Base-by-base conservation (phyloP, 306 rosid species). In the Fragaria vesca region DNA sequence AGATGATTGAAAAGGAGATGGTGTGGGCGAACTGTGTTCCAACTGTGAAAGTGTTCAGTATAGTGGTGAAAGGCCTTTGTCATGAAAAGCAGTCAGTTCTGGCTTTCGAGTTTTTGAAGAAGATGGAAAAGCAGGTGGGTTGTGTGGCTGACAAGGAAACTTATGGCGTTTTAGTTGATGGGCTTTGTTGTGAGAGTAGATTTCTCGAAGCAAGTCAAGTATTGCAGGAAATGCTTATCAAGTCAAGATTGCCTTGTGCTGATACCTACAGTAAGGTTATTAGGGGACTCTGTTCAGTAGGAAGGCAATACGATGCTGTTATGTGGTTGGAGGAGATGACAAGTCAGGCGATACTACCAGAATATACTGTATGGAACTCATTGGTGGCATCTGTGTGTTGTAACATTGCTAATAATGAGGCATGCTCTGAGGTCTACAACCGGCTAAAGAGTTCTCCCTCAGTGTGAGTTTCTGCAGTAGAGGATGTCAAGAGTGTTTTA, bases 291-390 rank as follows among this genome's bases (percentile, higher is more conserved):
- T 86, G 87, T 57, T 78, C 83, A 26, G 34, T 83, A 40, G 78
- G 84, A 1, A 81, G 71, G 78, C 79, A 66, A 12, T 86, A 86
- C 54, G 81, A 86, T 71, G 87, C 77, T 48, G 81, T 75, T 20
- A 78, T 83, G 78, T 86, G 83, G 77, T 15, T 83, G 68, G 83
- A 86, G 73, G 89, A 86, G 78, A 86, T 86, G 85, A 34, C 66
- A 12, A 83, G 79, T 63, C 81, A 50, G 72, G 81, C 83, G 34
- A 77, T 69, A 26, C 66, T 69, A 52, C 89, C 87, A 2, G 55
- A 78, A 12, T 67, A 58, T 54, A 50, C 74, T 26, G 74, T 78
- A 24, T 86, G 89, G 89, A 86, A 61, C 66, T 69, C 81, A 16
- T 65, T 86, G 74, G 89, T 83, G 69, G 51, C 79, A 21, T 80